Conservation (phyloP, 148 eudicot genomes). For the Chenopodium formosanum region DNA sequence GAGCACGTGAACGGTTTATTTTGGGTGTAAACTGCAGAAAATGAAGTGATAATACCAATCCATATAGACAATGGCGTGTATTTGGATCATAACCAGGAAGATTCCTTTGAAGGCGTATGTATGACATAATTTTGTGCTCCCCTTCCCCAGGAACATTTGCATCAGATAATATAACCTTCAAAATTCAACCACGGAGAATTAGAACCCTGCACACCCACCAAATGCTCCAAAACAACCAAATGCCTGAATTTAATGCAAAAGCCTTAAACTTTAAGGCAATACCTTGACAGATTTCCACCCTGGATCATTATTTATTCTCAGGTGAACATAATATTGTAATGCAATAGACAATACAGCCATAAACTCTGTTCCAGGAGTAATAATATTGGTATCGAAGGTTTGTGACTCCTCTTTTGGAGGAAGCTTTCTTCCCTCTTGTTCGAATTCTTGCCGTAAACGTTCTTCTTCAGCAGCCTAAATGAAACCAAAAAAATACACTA, state of each 20-base stretch:
- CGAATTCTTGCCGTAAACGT: conserved; percentile 71
- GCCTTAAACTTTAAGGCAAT: conserved; percentile 4
- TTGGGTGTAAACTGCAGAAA: not conserved
- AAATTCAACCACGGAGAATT: conserved; percentile 10
- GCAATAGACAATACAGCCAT: conserved; percentile 90
- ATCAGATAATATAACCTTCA: conserved; percentile 95
- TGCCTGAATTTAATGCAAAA: not conserved
- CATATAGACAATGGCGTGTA: conserved; percentile 91
- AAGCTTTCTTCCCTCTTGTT: conserved; percentile 82
- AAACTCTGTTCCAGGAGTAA: conserved; percentile 95
- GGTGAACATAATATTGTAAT: conserved; percentile 86
- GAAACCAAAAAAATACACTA: conserved; percentile 8
- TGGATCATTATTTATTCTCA: conserved; percentile 83
- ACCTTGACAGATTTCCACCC: conserved; percentile 98
- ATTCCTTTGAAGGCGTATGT: conserved; percentile 95
- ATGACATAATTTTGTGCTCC: conserved; percentile 97
- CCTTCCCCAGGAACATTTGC: conserved; percentile 99
- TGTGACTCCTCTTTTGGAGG: conserved; percentile 74
- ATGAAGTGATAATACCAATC: conserved; percentile 61
- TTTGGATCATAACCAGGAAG: conserved; percentile 96
- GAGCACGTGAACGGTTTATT: not conserved
- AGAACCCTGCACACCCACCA: conserved; percentile 5
- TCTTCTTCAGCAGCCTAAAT: conserved; percentile 88
- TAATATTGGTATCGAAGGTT: conserved; percentile 84
- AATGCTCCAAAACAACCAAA: not conserved